A percentile compares a stretch with the other conserved stretches of the same genome.
Evolutionary conservation across 441 rosid species (phyloP).

Genomic region (Macaranga tanarius): DNA sequence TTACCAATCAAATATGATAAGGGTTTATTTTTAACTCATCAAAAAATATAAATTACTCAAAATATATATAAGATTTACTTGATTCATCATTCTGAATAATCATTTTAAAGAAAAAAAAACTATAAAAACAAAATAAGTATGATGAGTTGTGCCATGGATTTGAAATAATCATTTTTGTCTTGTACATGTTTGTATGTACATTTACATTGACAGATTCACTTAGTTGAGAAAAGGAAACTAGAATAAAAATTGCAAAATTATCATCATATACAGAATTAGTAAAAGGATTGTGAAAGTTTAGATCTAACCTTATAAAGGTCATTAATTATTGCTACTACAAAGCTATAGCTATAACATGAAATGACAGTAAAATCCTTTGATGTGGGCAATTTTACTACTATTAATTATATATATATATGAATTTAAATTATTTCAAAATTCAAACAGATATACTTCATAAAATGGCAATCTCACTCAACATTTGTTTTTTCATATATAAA

Average conservation of each 20-base stretch:
- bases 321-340: not conserved
- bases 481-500: too few relatives aligned
- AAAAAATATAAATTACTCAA: too few relatives aligned
- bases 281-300: not conserved
- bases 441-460: too few relatives aligned
- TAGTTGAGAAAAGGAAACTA: constrained; percentile 2
- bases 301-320: not conserved
- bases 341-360: not conserved
- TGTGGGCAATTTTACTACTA: not conserved
- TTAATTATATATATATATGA: too few relatives aligned
- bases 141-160: not conserved
- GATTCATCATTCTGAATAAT: too few relatives aligned
- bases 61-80: too few relatives aligned
- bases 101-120: not conserved
- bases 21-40: too few relatives aligned
- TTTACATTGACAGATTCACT: not conserved
- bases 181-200: constrained; percentile 6
- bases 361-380: constrained; percentile 16
- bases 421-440: too few relatives aligned
- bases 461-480: too few relatives aligned
- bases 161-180: not conserved
- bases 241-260: not conserved
- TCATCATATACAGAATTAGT: not conserved
- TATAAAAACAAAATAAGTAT: not conserved
- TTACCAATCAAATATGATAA: too few relatives aligned